These are phyloP conservation scores for Nadsonia commutata DNA, from an alignment of 1,139 yeast species.

Conservation along the genomic window DNA sequence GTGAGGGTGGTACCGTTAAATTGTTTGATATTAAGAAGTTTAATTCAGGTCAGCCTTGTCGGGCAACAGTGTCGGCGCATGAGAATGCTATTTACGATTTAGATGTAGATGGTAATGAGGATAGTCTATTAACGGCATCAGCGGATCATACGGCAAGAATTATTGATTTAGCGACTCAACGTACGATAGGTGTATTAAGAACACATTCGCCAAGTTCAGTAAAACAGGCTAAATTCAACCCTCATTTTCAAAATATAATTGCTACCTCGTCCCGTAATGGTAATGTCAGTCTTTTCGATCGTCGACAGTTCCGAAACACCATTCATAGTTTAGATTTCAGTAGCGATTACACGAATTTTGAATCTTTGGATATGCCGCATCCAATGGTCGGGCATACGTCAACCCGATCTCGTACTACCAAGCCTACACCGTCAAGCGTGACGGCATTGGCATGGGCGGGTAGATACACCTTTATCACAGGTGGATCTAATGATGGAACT, in stretches of 20 bases:
- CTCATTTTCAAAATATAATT: neutral
- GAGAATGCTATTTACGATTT: neutral
- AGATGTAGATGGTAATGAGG: neutral
- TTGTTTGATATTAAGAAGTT: neutral
- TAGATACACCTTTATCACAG: neutral
- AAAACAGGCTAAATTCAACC: constrained; percentile 1
- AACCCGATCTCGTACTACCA: neutral
- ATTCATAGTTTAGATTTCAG: neutral
- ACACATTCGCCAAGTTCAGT: neutral
- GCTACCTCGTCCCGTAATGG: neutral
- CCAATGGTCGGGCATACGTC: neutral
- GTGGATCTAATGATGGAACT: neutral
- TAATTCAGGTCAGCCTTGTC: neutral
- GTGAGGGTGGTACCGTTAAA: neutral
- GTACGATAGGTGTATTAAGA: neutral
- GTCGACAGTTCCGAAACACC: neutral
- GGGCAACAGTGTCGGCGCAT: neutral
- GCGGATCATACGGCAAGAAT: neutral
- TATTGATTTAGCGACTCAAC: neutral
- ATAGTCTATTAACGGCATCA: constrained; percentile 1
- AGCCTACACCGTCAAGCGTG: neutral
- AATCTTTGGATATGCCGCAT: neutral
- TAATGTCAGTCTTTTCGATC: neutral
- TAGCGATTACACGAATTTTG: neutral
- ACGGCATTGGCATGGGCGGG: neutral